Base-by-base conservation (phyloP, 202 grass and related monocot species). In the Tripidium arundinaceum region DNA sequence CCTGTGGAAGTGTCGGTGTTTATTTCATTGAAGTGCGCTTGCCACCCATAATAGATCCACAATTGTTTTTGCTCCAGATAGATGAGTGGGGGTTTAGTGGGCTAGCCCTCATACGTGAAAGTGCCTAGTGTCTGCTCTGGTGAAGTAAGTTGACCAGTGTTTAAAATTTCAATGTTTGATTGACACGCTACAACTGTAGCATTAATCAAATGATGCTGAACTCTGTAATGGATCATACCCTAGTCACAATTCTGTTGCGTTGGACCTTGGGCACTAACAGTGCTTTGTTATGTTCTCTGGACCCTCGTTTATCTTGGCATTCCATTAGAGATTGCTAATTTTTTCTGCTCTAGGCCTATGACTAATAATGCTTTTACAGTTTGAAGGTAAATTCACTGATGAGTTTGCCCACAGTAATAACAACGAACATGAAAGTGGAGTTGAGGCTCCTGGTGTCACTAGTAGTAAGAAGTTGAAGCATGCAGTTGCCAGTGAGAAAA, bases 351-450 rank as follows among this genome's bases (percentile, higher is more conserved):
- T 63, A 64, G 36, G 16, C 26, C 28, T 64, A 54, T 80, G 70
- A 79, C 83, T 77, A 74, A 84, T 49, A 29, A 11, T 71, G 40
- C 33, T 81, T 88, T 21, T 79, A 67, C 86, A 98, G 94, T 78
- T 89, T 80, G 81, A 81, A 90, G 89, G 89, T 79, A 87, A 89
- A 87, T 81, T 83, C 80, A 80, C 89, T 84, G 76, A 85, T 84
- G 85, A 88, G 41, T 87, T 94, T 87, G 26, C 69, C 85, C 72
- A 22, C 33, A 79, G 29, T 74, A 87, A 83, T 65, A 81, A 28
- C 25, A 61, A 27, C 9, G 14, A 84, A 62, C 76, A 86, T 54
- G 60, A 74, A 79, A 60, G 69, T 81, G 85, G 66, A 78, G 59
- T 43, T 64, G 75, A 15, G 18, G 26, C 18, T 85, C 40, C 73